phyloP scores from a whole-genome alignment of 1,284 basidiomycete species.

The Austroboletus niveus region DNA sequence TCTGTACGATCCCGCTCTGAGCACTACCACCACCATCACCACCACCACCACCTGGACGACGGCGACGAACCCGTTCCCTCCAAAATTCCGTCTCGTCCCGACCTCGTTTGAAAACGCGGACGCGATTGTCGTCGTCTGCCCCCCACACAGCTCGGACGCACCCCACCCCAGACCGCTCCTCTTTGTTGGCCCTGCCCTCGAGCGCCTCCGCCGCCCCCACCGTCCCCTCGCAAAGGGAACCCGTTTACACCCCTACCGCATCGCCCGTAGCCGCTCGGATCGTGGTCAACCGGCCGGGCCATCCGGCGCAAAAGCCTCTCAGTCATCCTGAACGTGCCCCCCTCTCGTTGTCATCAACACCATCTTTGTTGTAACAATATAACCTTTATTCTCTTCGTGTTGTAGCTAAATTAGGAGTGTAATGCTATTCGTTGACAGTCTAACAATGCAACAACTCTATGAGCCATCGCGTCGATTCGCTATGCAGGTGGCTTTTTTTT shows the following conservation, averaged over 20 bases:
- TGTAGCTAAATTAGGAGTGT: too few species aligned
- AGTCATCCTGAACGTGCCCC: too few species aligned
- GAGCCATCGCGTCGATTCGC: too few species aligned
- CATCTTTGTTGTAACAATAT: too few species aligned
- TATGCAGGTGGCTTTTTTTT: too few species aligned
- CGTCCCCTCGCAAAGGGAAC: constrained; percentile 44
- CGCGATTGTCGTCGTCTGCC: constrained; percentile 50
- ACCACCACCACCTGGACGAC: background rate
- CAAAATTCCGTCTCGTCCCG: constrained; percentile 46
- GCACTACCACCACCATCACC: too few species aligned
- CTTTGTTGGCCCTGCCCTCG: constrained; percentile 45
- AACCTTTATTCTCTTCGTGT: too few species aligned
- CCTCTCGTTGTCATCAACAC: background rate
- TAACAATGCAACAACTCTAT: too few species aligned
- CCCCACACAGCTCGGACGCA: constrained; percentile 12
- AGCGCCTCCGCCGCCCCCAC: constrained; percentile 38
- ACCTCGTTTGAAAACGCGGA: constrained; percentile 51
- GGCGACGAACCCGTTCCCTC: background rate
- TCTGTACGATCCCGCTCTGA: too few species aligned
- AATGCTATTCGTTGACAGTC: too few species aligned
- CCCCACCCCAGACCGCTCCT: constrained; percentile 35
- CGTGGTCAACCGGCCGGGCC: too few species aligned
- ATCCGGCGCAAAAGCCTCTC: background rate
- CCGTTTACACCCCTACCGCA: constrained; percentile 54
- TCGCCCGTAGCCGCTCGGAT: constrained; percentile 13